Evolutionary conservation across 768 basidiomycete species (phyloP).

Genomic region (Mrakia blollopis): DNA sequence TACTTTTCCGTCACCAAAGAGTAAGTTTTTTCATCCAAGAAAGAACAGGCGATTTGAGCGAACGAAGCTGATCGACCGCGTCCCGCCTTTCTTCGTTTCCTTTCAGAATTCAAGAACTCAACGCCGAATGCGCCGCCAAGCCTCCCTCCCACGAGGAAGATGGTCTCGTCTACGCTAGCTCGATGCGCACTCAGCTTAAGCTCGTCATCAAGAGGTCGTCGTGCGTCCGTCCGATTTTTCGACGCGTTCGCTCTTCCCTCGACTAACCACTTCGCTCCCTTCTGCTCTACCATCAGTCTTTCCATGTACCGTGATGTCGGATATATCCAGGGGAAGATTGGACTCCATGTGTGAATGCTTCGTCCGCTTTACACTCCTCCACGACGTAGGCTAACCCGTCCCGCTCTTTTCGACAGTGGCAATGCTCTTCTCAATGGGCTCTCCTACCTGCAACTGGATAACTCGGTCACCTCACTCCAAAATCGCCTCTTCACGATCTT

Average conservation of each 20-base stretch:
- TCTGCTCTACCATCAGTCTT: not conserved
- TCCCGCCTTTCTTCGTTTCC: not conserved
- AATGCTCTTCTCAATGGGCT: constrained; percentile 35
- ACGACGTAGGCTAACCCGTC: constrained; percentile 44
- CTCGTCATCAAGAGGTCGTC: constrained; percentile 18
- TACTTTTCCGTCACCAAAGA: constrained; percentile 45
- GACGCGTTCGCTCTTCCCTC: not conserved
- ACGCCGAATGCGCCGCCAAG: constrained; percentile 42
- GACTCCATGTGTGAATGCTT: constrained; percentile 10
- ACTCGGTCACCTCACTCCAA: constrained; percentile 20
- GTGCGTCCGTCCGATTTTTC: not conserved
- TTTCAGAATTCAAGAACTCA: constrained; percentile 27
- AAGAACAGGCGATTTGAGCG: too few relatives aligned
- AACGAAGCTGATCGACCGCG: constrained; percentile 41
- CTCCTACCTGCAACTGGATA: constrained; percentile 45
- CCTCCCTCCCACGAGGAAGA: constrained; percentile 34
- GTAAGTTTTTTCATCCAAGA: too few relatives aligned
- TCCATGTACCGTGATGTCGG: constrained; percentile 28
- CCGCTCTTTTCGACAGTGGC: constrained; percentile 36
- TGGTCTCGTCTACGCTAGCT: constrained; percentile 29
- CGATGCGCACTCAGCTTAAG: constrained; percentile 32
- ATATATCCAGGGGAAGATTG: constrained; percentile 15
- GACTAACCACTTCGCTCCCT: not conserved
- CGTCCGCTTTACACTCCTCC: not conserved
- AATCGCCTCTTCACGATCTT: constrained; percentile 32